Percentiles rank a stretch among this genome's conserved stretches.
These are phyloP conservation scores for Phytophthora multivora DNA, from an alignment of 352 stramenopile species.

Conservation along the genomic window DNA sequence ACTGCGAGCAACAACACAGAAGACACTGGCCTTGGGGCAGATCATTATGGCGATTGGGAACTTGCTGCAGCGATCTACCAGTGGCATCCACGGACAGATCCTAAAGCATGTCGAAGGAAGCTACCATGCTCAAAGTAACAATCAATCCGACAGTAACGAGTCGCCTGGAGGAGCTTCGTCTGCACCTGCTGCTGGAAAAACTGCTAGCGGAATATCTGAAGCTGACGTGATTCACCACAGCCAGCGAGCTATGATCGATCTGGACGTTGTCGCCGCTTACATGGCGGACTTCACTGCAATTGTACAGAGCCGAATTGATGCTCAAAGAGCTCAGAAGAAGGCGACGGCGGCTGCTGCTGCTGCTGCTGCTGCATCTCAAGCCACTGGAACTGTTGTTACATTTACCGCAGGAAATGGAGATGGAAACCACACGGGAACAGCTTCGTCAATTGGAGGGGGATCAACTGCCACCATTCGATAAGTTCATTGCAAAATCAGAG, in stretches of 20 bases:
- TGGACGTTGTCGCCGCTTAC: constrained; percentile 94
- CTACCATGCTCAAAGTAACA: constrained; percentile 23
- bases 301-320: constrained; percentile 72
- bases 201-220: constrained; percentile 65
- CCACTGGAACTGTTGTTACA: constrained; percentile 9
- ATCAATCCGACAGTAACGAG: constrained; percentile 23
- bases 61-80: constrained; percentile 82
- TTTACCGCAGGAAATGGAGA: constrained; percentile 17
- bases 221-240: constrained; percentile 87
- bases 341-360: constrained; percentile 27
- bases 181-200: constrained; percentile 5
- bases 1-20: constrained; percentile 88
- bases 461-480: constrained; percentile 33
- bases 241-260: constrained; percentile 82
- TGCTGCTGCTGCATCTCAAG: constrained; percentile 25
- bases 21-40: constrained; percentile 90
- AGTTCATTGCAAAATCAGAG: neutral
- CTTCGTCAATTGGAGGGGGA: constrained; percentile 16
- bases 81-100: constrained; percentile 86
- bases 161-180: constrained; percentile 11
- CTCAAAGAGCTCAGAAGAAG: constrained; percentile 77
- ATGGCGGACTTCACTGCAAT: constrained; percentile 93
- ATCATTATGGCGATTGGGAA: constrained; percentile 91
- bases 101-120: constrained; percentile 86
- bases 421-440: constrained; percentile 17